phyloP scores from a whole-genome alignment of 352 stramenopile genomes.

The Phytophthora melonis region DNA sequence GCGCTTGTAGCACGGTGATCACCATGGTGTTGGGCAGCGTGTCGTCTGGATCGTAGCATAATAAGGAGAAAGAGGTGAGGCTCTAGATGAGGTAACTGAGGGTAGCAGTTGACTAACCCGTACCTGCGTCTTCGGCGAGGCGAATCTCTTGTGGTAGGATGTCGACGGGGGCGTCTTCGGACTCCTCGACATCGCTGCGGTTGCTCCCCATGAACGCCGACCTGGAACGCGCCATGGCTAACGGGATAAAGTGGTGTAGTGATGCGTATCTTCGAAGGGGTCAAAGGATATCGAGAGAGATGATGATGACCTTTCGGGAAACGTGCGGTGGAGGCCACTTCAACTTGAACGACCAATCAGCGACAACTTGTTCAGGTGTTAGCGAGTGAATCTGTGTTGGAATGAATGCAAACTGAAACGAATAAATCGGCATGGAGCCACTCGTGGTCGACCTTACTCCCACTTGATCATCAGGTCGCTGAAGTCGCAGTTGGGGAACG shows the following conservation, averaged over 20 bases:
- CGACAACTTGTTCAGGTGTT: not conserved
- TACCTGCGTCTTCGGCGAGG: slow-evolving; percentile 51
- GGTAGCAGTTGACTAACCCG: not conserved
- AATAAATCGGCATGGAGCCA: not conserved
- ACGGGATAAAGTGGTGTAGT: too few relatives aligned
- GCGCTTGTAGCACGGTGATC: slow-evolving; percentile 76
- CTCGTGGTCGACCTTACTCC: not conserved
- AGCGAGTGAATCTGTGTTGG: too few relatives aligned
- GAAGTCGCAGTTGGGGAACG: slow-evolving; percentile 29
- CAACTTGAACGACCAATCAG: not conserved
- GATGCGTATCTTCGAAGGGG: slow-evolving; percentile 25
- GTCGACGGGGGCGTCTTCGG: slow-evolving; percentile 56
- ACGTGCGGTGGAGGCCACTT: slow-evolving; percentile 10
- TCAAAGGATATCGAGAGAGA: slow-evolving; percentile 18
- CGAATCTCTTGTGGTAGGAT: slow-evolving; percentile 68
- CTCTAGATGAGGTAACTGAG: too few relatives aligned
- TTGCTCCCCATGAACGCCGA: slow-evolving; percentile 12
- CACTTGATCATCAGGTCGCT: slow-evolving; percentile 10
- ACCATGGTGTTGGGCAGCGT: slow-evolving; percentile 78
- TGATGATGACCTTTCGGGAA: slow-evolving; percentile 14
- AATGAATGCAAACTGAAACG: not conserved
- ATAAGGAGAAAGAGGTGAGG: not conserved
- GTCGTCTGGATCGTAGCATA: slow-evolving; percentile 40
- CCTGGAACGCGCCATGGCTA: not conserved
- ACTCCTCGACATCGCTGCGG: slow-evolving; percentile 16